These are phyloP conservation scores for Cnidoscolus chayamansa DNA, from an alignment of 441 rosid species.

Conservation along the genomic window DNA sequence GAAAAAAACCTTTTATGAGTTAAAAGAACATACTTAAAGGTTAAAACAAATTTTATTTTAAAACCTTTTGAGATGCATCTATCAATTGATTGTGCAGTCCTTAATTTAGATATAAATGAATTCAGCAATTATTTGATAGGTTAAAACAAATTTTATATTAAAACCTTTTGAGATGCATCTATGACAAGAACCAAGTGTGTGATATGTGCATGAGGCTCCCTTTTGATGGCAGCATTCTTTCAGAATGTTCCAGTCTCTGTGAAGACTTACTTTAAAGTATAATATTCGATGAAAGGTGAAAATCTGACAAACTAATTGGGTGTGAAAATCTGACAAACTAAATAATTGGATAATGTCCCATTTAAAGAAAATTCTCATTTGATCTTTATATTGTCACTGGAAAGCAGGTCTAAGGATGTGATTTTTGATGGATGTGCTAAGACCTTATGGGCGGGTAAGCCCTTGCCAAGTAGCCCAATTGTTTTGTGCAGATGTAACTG, in stretches of 20 bases:
- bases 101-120: not conserved
- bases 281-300: not conserved
- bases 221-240: not conserved
- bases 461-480: not conserved
- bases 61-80: not conserved
- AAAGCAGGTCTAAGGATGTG: conserved; percentile 32
- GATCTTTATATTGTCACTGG: not conserved
- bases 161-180: too few relatives aligned
- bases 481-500: conserved; percentile 17
- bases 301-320: not conserved
- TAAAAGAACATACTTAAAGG: too few relatives aligned
- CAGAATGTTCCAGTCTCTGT: not conserved
- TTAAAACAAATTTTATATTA: too few relatives aligned
- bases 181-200: not conserved
- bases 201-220: not conserved
- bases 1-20: too few relatives aligned
- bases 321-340: too few relatives aligned
- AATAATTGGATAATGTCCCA: not conserved
- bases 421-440: conserved; percentile 15
- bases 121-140: not conserved
- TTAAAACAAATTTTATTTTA: too few relatives aligned
- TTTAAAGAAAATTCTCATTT: not conserved
- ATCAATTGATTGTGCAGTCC: not conserved
- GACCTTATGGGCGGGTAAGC: conserved; percentile 12
- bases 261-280: not conserved